Evolutionary conservation across 208 protist genomes (phyloP), one percentile per base, ranked within the genome.

Genomic region (Balamuthia mandrillaris): DNA sequence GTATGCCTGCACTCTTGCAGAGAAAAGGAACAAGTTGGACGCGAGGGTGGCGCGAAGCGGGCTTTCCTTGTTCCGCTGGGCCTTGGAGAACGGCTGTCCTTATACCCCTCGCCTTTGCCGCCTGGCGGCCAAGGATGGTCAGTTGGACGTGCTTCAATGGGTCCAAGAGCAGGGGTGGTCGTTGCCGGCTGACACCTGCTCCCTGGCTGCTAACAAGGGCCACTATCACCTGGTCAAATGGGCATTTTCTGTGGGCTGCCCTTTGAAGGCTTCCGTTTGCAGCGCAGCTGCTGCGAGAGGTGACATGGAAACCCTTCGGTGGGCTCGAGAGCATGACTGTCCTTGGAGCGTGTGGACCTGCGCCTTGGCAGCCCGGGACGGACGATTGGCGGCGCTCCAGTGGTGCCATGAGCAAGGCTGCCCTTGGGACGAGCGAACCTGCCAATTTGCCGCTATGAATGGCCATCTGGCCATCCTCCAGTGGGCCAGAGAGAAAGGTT

Each of bases 121-220:
- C 9, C 18, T 18, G 5, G 66, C 66, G 10, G 66, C 66, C 18
- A 41, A 1, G 14, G 66, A 41, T 52, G 66, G 66, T 41, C 66
- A 75, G 1, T 47, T 75, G 3, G 14, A 51, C 6, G 66, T 75
- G 66, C n/a, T 75, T 12, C 66, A 75, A 75, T 75, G 66, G 66
- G 14, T 47, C 7, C 10, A 31, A 3, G 44, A 21, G 37, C 21
- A 75, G n/a, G 66, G 66, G 16, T 10, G 5, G 12, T 37, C 61
- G 5, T 70, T 29, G 61, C 5, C 5, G 35, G 12, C 5, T 29
- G 5, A 37, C 5, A 70, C 61, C 5, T 39, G 12, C 5, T 7
- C 12, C 35, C 18, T 37, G n/a, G 61, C 61, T 4, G 61, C 61
- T 7, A 42, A 12, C 5, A 12, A 18, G 6, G 61, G 61, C 12